A percentile compares a stretch with the other conserved stretches of the same genome.
These are phyloP conservation scores for Penicillium pulvis DNA, from an alignment of 495 filamentous ascomycete species.

Conservation along the genomic window DNA sequence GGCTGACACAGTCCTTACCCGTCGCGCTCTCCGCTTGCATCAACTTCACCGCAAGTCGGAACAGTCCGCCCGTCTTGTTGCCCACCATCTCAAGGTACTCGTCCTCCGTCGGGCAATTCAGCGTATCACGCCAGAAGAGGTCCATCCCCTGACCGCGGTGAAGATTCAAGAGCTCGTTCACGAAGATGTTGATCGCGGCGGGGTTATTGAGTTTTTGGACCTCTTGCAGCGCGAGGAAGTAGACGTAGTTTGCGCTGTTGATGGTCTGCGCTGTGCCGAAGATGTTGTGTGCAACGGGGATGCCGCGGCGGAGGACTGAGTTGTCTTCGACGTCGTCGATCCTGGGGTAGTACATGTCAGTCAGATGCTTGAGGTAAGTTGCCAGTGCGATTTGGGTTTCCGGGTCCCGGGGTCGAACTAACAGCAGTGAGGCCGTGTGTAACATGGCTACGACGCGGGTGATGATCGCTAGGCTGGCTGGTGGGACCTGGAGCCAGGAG, in stretches of 20 bases:
- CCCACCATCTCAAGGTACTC: conserved; percentile 99
- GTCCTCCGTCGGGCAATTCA: conserved; percentile 91
- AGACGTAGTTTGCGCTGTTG: conserved; percentile 96
- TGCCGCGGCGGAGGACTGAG: conserved; percentile 79
- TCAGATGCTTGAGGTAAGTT: neutral
- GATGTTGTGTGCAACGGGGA: conserved; percentile 91
- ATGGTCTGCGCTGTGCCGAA: conserved; percentile 96
- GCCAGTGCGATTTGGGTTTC: neutral
- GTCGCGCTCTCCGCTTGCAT: conserved; percentile 87
- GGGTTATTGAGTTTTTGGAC: conserved; percentile 75
- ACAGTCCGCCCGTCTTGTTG: conserved; percentile 96
- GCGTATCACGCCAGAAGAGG: conserved; percentile 92
- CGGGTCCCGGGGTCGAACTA: conserved; percentile 17
- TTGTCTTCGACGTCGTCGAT: conserved; percentile 92
- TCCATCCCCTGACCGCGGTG: conserved; percentile 98
- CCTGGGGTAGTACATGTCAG: conserved; percentile 31
- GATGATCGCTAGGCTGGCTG: conserved; percentile 75
- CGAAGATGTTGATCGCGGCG: conserved; percentile 72
- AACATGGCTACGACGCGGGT: conserved; percentile 89
- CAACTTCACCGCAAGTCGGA: conserved; percentile 89
- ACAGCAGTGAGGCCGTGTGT: conserved; percentile 88
- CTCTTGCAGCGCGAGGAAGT: conserved; percentile 87
- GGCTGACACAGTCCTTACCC: conserved; percentile 69
- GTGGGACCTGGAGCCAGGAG: conserved; percentile 81
- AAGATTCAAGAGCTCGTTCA: conserved; percentile 88